Conservation (phyloP, 2,329 filamentous ascomycete species). For the Dactylellina parvicollis region DNA sequence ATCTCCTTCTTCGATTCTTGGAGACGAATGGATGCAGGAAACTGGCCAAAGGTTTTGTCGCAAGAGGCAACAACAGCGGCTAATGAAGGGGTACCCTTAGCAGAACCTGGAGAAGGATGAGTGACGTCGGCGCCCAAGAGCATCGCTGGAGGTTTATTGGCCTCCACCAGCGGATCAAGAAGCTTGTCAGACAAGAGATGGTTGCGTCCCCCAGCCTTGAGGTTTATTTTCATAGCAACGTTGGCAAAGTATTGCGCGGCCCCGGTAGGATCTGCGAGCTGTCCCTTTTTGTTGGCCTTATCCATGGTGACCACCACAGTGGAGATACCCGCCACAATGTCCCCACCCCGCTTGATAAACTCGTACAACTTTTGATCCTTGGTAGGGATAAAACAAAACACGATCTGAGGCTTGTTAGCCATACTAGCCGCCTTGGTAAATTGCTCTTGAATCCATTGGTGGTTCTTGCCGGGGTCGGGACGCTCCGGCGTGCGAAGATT, state of each 20-base stretch:
- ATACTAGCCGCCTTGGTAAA: slow-evolving; percentile 8
- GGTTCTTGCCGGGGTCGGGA: slow-evolving; percentile 1
- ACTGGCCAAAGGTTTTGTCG: slow-evolving; percentile 76
- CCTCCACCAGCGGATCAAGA: slow-evolving; percentile 70
- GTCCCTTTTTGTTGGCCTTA: slow-evolving; percentile 55
- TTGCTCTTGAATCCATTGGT: slow-evolving; percentile 35
- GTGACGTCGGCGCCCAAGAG: slow-evolving; percentile 89
- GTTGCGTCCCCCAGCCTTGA: slow-evolving; percentile 79
- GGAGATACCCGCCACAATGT: slow-evolving; percentile 73
- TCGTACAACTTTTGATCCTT: slow-evolving; percentile 70
- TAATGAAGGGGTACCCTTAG: slow-evolving; percentile 73
- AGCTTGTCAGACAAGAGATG: slow-evolving; percentile 70
- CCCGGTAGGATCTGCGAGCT: slow-evolving; percentile 13
- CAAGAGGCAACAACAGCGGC: slow-evolving; percentile 82
- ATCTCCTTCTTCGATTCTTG: slow-evolving; percentile 77
- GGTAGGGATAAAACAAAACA: slow-evolving; percentile 70
- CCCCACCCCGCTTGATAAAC: slow-evolving; percentile 74
- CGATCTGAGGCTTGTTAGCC: slow-evolving; percentile 59
- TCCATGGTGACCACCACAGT: slow-evolving; percentile 66
- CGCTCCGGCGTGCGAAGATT: slow-evolving; percentile 17
- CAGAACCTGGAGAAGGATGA: slow-evolving; percentile 77
- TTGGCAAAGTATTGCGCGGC: slow-evolving; percentile 71
- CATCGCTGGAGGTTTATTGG: slow-evolving; percentile 70
- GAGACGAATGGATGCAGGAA: slow-evolving; percentile 76
- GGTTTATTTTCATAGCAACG: slow-evolving; percentile 80